A percentile compares a stretch with the other conserved stretches of the same genome.
Evolutionary conservation across 495 filamentous ascomycete species (phyloP).

Genomic region (Penicillium argentinense): DNA sequence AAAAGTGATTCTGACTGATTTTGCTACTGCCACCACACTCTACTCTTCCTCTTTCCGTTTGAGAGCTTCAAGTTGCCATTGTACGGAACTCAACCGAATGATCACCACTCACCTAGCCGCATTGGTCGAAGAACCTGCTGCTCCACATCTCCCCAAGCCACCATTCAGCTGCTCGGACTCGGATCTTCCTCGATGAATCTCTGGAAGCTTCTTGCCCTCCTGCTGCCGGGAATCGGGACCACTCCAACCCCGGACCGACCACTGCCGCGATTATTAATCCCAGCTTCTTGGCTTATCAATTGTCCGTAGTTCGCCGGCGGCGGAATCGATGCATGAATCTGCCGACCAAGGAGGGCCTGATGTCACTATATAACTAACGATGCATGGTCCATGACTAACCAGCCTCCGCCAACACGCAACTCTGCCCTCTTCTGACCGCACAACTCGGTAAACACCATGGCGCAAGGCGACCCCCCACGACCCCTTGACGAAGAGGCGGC

Average conservation of each 20-base stretch:
- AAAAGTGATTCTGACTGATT: too few species aligned
- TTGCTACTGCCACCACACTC: too few species aligned
- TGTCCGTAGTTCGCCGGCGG: constrained; percentile 10
- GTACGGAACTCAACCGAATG: too few species aligned
- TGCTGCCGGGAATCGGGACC: neutral
- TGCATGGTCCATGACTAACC: constrained; percentile 8
- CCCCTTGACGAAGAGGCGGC: constrained; percentile 3
- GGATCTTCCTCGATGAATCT: neutral
- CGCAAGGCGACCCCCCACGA: neutral
- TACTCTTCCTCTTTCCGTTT: too few species aligned
- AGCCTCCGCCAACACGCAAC: too few species aligned
- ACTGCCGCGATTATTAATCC: constrained; percentile 26
- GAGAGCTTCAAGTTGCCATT: too few species aligned
- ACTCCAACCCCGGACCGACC: constrained; percentile 4
- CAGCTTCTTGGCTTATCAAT: constrained; percentile 5
- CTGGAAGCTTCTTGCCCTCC: neutral
- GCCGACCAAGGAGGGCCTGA: constrained; percentile 2
- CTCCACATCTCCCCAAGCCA: neutral
- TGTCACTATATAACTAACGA: constrained; percentile 13
- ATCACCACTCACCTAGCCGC: too few species aligned
- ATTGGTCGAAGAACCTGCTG: too few species aligned
- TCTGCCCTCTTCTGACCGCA: too few species aligned
- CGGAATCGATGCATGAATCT: constrained; percentile 5
- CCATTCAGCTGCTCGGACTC: neutral
- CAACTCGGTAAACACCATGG: constrained; percentile 11